Conservation (phyloP, 2,329 filamentous ascomycete species). For the Parastagonospora avenae region DNA sequence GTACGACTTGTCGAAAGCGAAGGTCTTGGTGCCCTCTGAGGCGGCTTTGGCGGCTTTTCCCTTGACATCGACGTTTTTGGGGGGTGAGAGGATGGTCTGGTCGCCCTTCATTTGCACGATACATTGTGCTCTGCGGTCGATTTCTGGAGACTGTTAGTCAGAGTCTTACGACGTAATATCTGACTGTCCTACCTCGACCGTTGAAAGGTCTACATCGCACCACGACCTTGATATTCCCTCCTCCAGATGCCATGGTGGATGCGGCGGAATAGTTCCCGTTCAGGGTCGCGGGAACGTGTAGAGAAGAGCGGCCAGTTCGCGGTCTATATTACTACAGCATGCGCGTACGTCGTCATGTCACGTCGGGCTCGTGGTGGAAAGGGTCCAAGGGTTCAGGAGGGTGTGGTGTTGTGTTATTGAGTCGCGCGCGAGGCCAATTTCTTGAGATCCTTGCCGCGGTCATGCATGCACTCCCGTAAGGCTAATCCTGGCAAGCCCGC, state of each 20-base stretch:
- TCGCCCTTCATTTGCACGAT: constrained; percentile 95
- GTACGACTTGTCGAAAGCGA: constrained; percentile 96
- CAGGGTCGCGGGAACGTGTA: constrained; percentile 8
- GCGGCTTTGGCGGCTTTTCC: constrained; percentile 70
- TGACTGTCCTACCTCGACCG: constrained; percentile 71
- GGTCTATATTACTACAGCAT: constrained; percentile 24
- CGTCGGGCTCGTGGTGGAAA: constrained; percentile 12
- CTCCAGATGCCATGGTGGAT: constrained; percentile 69
- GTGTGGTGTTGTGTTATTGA: constrained; percentile 25
- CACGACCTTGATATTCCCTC: constrained; percentile 99
- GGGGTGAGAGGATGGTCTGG: constrained; percentile 84
- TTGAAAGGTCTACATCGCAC: constrained; percentile 97
- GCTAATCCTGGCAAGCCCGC: too few relatives aligned
- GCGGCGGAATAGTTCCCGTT: constrained; percentile 6
- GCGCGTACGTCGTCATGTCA: constrained; percentile 35
- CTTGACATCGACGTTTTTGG: constrained; percentile 61
- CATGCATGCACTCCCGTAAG: too few relatives aligned
- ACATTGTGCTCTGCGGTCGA: constrained; percentile 90
- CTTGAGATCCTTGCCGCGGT: too few relatives aligned
- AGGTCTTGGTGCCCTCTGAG: constrained; percentile 74
- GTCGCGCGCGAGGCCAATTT: too few relatives aligned
- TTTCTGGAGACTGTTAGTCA: constrained; percentile 64
- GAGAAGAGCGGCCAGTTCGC: constrained; percentile 19
- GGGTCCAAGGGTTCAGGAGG: constrained; percentile 26
- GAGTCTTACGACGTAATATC: neutral